These are phyloP conservation scores for Neofusicoccum umdonicola DNA, from an alignment of 2,329 filamentous ascomycete species.

Conservation along the genomic window DNA sequence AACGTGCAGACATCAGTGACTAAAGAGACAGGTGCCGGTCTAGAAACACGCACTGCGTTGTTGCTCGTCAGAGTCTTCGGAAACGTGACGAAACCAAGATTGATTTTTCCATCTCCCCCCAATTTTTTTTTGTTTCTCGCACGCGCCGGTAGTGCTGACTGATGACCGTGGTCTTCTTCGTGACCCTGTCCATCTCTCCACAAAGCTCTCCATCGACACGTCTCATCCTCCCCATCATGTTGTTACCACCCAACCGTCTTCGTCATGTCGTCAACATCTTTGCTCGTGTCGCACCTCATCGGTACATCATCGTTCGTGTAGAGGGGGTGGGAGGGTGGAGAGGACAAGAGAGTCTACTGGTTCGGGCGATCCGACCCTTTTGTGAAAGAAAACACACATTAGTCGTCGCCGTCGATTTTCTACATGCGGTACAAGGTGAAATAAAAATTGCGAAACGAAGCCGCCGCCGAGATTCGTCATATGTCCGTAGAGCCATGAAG, in stretches of 20 bases:
- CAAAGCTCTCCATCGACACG: background rate
- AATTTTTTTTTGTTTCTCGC: too few relatives aligned
- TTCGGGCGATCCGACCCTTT: background rate
- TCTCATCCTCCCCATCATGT: too few relatives aligned
- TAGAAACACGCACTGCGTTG: too few relatives aligned
- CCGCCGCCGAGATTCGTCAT: background rate
- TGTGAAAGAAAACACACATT: slow-evolving; percentile 3
- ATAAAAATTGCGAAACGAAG: background rate
- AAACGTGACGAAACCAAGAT: too few relatives aligned
- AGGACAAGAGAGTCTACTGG: background rate
- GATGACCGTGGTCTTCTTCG: background rate
- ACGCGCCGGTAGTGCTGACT: background rate
- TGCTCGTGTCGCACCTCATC: background rate
- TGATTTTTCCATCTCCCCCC: too few relatives aligned
- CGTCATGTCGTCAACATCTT: background rate
- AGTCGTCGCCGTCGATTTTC: slow-evolving; percentile 13
- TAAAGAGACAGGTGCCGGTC: too few relatives aligned
- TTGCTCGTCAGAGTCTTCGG: too few relatives aligned
- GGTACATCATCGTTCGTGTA: slow-evolving; percentile 2
- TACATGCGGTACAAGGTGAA: background rate
- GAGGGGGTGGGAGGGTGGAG: background rate
- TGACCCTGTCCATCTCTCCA: background rate
- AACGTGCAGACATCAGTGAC: too few relatives aligned
- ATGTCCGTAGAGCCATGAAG: background rate
- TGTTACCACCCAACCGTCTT: background rate